Percentiles rank a stretch among this genome's conserved stretches.
phyloP scores from a whole-genome alignment of 805 yeast genomes.

The Saccharomycopsis fibuligera region DNA sequence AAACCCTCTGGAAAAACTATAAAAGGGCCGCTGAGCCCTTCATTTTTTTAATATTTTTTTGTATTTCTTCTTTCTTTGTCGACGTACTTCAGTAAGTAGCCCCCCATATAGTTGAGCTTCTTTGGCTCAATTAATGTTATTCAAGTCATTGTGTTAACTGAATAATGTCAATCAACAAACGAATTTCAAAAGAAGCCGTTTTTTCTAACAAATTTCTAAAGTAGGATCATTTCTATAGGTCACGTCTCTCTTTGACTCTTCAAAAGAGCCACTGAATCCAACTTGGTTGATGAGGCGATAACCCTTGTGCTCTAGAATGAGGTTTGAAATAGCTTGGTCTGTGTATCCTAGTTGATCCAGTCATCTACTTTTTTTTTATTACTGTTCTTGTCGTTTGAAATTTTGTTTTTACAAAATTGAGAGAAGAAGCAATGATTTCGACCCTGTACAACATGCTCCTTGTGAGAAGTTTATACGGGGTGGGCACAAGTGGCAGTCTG shows the following conservation, averaged over 20 bases:
- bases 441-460: slow-evolving; percentile 80
- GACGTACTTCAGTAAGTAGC: slow-evolving; percentile 87
- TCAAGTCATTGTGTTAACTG: neutral
- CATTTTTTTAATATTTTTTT: neutral
- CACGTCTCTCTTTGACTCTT: slow-evolving; percentile 98
- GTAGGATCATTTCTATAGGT: slow-evolving; percentile 99
- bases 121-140: neutral
- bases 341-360: slow-evolving; percentile 88
- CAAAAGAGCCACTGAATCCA: slow-evolving; percentile 99
- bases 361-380: slow-evolving; percentile 56
- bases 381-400: slow-evolving; percentile 40
- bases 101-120: slow-evolving; percentile 24
- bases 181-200: slow-evolving; percentile 9
- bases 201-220: slow-evolving; percentile 41
- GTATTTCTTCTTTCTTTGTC: slow-evolving; percentile 51
- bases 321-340: slow-evolving; percentile 64
- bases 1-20: too few species aligned
- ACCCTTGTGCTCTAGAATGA: slow-evolving; percentile 95
- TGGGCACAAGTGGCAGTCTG: slow-evolving; percentile 99
- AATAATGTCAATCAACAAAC: neutral
- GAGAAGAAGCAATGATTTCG: slow-evolving; percentile 99
- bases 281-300: slow-evolving; percentile 97
- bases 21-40: neutral
- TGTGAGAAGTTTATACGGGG: slow-evolving; percentile 57
- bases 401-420: slow-evolving; percentile 22